Percentiles rank a stretch among this genome's conserved stretches.
Evolutionary conservation across 768 basidiomycete genomes (phyloP).

Genomic region (Leccinum variicolor): DNA sequence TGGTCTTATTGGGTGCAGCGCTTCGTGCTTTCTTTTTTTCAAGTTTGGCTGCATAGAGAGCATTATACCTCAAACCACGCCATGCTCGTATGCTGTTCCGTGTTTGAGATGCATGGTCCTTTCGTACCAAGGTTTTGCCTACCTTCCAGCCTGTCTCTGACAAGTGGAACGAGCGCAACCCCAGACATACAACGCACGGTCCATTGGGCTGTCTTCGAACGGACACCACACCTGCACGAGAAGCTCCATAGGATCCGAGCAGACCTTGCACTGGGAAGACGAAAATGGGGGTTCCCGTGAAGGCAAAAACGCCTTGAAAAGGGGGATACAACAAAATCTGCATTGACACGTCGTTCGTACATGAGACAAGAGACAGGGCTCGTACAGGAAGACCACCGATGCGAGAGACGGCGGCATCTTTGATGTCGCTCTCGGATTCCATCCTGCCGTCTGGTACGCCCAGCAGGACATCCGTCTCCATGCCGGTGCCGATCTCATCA

Average conservation of each 20-base stretch:
- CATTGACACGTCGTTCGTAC: conserved; percentile 46
- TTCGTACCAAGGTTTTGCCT: conserved; percentile 26
- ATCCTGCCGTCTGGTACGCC: conserved; percentile 79
- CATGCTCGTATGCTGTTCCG: conserved; percentile 70
- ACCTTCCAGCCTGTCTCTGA: conserved; percentile 79
- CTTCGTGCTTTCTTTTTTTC: conserved; percentile 49
- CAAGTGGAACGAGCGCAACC: conserved; percentile 69
- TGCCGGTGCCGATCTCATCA: conserved; percentile 50
- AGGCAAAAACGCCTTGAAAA: conserved; percentile 69
- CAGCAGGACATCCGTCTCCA: conserved; percentile 72
- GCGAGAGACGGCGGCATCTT: conserved; percentile 82
- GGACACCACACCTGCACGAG: conserved; percentile 90
- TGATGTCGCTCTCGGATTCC: conserved; percentile 52
- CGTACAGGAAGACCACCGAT: conserved; percentile 90
- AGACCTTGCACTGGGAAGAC: conserved; percentile 69
- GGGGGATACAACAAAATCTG: conserved; percentile 41
- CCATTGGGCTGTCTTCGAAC: conserved; percentile 79
- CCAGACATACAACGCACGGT: conserved; percentile 84
- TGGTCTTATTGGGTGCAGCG: conserved; percentile 36
- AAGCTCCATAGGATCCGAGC: conserved; percentile 73
- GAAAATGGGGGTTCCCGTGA: conserved; percentile 57
- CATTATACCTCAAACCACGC: conserved; percentile 71
- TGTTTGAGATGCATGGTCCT: conserved; percentile 10
- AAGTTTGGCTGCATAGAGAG: conserved; percentile 71
- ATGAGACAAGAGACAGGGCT: conserved; percentile 41